Percentiles rank a stretch among this genome's conserved stretches.
Conservation (phyloP, 1,284 basidiomycete genomes). For the Heterobasidion occidentale region DNA sequence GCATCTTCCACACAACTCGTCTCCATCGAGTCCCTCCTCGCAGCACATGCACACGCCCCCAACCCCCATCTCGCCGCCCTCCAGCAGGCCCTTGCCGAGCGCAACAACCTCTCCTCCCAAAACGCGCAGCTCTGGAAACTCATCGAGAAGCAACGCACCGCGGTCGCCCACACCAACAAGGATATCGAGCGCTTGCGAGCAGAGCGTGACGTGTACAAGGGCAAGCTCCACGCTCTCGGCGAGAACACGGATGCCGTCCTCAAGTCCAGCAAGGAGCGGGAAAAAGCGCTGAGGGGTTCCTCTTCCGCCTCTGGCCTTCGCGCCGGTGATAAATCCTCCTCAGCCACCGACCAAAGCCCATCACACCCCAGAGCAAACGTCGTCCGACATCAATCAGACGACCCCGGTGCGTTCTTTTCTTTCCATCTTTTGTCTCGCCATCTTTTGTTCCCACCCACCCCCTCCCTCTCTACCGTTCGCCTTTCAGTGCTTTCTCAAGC, state of each 20-base stretch:
- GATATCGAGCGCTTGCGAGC: conserved; percentile 74
- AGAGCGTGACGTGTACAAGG: conserved; percentile 68
- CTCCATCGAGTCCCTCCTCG: conserved; percentile 49
- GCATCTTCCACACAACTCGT: conserved; percentile 19
- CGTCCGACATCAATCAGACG: conserved; percentile 41
- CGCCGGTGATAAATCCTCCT: neutral
- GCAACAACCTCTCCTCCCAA: conserved; percentile 72
- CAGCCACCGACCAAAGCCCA: neutral
- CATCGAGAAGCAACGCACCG: conserved; percentile 78
- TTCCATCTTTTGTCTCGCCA: conserved; percentile 1
- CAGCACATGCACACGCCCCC: conserved; percentile 37
- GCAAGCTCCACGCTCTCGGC: conserved; percentile 36
- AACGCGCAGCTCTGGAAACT: conserved; percentile 89
- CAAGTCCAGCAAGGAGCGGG: conserved; percentile 22
- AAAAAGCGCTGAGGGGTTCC: conserved; percentile 15
- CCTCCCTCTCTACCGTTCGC: neutral
- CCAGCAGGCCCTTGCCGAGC: conserved; percentile 65
- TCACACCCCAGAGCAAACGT: conserved; percentile 24
- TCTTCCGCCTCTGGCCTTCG: conserved; percentile 10
- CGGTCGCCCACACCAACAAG: conserved; percentile 66
- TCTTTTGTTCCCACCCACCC: neutral
- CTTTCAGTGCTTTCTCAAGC: neutral
- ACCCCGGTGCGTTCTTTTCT: conserved; percentile 38
- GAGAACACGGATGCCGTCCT: conserved; percentile 27
- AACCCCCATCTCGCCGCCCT: conserved; percentile 63